Conservation (phyloP, 2,329 filamentous ascomycete species). For the Xylariomycetidae sp. region DNA sequence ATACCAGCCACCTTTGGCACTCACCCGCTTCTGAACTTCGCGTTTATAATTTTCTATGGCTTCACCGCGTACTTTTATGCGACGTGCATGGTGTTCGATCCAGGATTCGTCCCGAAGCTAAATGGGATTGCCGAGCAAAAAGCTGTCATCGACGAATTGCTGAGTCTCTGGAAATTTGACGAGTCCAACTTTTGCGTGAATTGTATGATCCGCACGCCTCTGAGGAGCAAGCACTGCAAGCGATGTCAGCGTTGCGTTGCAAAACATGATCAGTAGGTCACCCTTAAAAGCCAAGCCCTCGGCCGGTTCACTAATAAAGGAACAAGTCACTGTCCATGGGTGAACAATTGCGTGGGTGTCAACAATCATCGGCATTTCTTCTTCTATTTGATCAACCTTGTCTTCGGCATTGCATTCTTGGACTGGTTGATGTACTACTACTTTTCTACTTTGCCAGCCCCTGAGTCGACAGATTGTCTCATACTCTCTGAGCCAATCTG, state of each 20-base stretch:
- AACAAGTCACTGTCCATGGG: constrained; percentile 96
- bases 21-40: constrained; percentile 72
- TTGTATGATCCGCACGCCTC: constrained; percentile 89
- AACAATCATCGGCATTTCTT: constrained; percentile 98
- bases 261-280: constrained; percentile 88
- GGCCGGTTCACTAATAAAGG: too few species aligned
- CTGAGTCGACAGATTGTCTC: constrained; percentile 59
- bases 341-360: constrained; percentile 90
- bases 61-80: constrained; percentile 83
- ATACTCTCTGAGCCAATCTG: constrained; percentile 74
- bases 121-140: constrained; percentile 87
- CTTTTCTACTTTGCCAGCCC: constrained; percentile 53
- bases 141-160: constrained; percentile 79
- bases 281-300: too few species aligned
- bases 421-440: constrained; percentile 71
- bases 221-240: constrained; percentile 94
- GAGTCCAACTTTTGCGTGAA: constrained; percentile 89
- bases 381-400: constrained; percentile 76
- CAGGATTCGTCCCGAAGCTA: constrained; percentile 88
- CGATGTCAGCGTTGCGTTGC: constrained; percentile 89
- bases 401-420: constrained; percentile 67
- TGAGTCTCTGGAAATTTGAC: constrained; percentile 84
- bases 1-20: constrained; percentile 56
- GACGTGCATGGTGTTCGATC: constrained; percentile 80
- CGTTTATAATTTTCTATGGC: constrained; percentile 60